Base-by-base conservation (phyloP, 768 basidiomycete genomes). In the Tylopilus vinaceipallidus region DNA sequence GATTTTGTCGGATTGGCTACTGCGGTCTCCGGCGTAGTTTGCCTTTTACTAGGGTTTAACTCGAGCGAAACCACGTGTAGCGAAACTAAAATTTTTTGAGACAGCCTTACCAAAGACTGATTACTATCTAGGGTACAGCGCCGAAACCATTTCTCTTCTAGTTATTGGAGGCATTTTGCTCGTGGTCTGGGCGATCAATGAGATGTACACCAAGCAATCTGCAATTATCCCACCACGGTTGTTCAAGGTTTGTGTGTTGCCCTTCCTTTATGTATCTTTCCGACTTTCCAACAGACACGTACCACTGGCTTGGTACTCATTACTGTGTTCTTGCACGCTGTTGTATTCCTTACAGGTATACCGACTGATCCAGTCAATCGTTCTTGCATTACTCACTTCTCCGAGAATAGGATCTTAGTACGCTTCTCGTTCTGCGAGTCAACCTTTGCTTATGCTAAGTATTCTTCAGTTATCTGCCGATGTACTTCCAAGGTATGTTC, bases 141-240 rank as follows among this genome's bases (percentile, higher is more conserved):
- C 61, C 4, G 57, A 64, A 36, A 74, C 73, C 0, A 72, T 75
- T 20, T 62, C 66, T 7, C 66, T 71, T 8, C 60, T 75, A n/a
- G 59, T 53, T n/a, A 54, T 73, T 8, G 73, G 74, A 23, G 50
- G 49, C 5, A 50, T 58, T 37, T 46, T 73, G 20, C 59, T 76
- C 20, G 46, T 69, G 4, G 10, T 52, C 10, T 69, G 49, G 20
- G 61, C 38, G 2, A 41, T 68, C 12, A 74, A 76, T 52, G 74
- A 76, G 40, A 37, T 64, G 1, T 60, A 50, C 34, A 73, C 71
- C 6, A 60, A 50, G 30, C 56, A 61, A 11, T 66, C 64, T n/a
- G 68, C 74, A 2, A 69, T 75, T 46, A 60, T 74, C 19, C 73
- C 74, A 0, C 68, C 71, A 3, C 66, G 75, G 20, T 38, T 75